These are phyloP conservation scores for Lepiota venenata DNA, from an alignment of 768 basidiomycete species.

Conservation along the genomic window DNA sequence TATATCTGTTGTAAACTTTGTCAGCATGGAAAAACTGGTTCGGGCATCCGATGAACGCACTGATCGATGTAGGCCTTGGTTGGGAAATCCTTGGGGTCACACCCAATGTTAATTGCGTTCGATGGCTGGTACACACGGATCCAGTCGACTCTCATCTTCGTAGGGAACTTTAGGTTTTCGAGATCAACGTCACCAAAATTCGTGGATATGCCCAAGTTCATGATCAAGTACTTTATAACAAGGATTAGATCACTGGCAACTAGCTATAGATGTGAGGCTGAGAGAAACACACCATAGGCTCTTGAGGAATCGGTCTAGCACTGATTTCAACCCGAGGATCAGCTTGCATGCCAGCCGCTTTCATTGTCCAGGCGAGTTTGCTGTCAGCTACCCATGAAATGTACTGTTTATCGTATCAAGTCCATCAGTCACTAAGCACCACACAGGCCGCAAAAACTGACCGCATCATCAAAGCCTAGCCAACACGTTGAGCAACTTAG, in stretches of 20 bases:
- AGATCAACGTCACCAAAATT: constrained; percentile 77
- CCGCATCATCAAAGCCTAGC: constrained; percentile 47
- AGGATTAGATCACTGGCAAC: not conserved
- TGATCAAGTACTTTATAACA: constrained; percentile 65
- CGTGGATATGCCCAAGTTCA: constrained; percentile 80
- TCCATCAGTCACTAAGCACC: not conserved
- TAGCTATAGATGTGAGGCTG: not conserved
- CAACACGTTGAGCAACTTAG: not conserved
- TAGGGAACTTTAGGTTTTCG: constrained; percentile 66
- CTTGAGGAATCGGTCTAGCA: constrained; percentile 69
- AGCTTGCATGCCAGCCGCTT: constrained; percentile 56
- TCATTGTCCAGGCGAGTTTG: constrained; percentile 67
- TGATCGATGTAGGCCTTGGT: constrained; percentile 79
- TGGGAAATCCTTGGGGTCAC: constrained; percentile 76
- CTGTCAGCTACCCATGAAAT: constrained; percentile 74
- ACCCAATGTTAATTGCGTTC: constrained; percentile 72
- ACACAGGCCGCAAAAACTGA: constrained; percentile 27
- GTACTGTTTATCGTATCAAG: constrained; percentile 41
- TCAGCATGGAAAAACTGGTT: not conserved
- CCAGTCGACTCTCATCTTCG: constrained; percentile 78
- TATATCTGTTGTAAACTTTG: constrained; percentile 29
- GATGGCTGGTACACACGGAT: constrained; percentile 87
- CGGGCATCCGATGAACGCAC: constrained; percentile 32
- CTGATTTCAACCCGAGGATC: constrained; percentile 56
- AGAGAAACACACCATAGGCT: constrained; percentile 64